Conservation (phyloP, 129 eudicot genomes). For the Chrysanthemum seticuspe region DNA sequence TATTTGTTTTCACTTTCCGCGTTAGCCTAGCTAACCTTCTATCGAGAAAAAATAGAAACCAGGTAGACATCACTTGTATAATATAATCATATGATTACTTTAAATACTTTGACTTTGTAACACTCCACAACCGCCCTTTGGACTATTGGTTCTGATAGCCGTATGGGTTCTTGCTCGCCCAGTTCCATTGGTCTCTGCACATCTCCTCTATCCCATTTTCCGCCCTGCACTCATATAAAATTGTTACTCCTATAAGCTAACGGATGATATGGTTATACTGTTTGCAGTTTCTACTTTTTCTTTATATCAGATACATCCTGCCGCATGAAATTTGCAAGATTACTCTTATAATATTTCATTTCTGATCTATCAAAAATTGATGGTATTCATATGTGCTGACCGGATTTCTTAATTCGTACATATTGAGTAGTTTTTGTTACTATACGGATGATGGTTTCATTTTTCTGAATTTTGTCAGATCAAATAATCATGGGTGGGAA, state of each 20-base stretch:
- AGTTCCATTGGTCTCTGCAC: slow-evolving; percentile 97
- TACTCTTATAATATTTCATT: background rate
- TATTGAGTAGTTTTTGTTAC: background rate
- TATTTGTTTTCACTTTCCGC: slow-evolving; percentile 20
- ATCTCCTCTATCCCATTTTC: slow-evolving; percentile 77
- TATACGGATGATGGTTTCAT: background rate
- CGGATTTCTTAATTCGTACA: background rate
- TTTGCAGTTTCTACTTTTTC: no score
- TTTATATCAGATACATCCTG: background rate
- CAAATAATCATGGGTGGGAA: background rate
- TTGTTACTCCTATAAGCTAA: background rate
- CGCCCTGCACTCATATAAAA: slow-evolving; percentile 50
- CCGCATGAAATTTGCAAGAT: background rate
- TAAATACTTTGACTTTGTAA: slow-evolving; percentile 15
- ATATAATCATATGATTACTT: slow-evolving; percentile 15
- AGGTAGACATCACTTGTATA: slow-evolving; percentile 22
- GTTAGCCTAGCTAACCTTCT: slow-evolving; percentile 35
- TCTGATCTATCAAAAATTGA: background rate
- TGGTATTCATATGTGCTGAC: background rate
- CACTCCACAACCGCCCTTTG: slow-evolving; percentile 10
- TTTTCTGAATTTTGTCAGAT: background rate
- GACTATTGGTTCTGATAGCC: slow-evolving; percentile 48
- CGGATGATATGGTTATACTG: no score
- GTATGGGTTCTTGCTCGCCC: slow-evolving; percentile 96
- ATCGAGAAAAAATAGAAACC: slow-evolving; percentile 23